Evolutionary conservation across 768 basidiomycete genomes (phyloP).

Genomic region (Lactifluus piperatus): DNA sequence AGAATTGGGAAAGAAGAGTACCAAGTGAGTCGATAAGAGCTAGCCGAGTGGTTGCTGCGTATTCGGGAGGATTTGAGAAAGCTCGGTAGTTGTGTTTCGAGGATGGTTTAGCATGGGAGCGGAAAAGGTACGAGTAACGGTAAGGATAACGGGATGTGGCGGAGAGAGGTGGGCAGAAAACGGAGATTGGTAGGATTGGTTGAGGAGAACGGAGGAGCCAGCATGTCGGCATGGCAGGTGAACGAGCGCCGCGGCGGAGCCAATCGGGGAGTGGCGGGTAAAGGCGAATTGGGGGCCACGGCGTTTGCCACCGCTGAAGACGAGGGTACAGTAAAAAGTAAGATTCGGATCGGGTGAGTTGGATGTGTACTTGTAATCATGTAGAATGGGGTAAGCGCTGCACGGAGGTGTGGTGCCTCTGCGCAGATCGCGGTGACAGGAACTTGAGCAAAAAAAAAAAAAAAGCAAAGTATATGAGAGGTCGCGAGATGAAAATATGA

Average conservation of each 20-base stretch:
- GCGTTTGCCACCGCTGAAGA: conserved; percentile 3
- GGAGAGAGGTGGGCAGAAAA: background rate
- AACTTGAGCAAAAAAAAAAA: background rate
- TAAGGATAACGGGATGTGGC: conserved; percentile 5
- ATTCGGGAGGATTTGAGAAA: background rate
- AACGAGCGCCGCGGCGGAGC: conserved; percentile 5
- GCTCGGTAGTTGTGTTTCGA: background rate
- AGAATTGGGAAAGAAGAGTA: background rate
- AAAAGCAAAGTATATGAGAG: too few relatives aligned
- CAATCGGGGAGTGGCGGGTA: background rate
- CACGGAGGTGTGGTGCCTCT: background rate
- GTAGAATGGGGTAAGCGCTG: background rate
- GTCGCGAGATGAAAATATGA: too few relatives aligned
- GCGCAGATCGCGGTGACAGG: background rate
- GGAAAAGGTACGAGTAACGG: conserved; percentile 5
- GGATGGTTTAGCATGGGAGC: conserved; percentile 11
- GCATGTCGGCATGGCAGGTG: background rate
- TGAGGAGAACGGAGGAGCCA: background rate
- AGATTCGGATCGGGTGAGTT: conserved; percentile 3
- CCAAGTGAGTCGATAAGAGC: background rate
- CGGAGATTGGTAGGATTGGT: background rate
- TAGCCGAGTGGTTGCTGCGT: background rate
- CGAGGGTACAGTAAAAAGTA: conserved; percentile 5
- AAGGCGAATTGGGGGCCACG: conserved; percentile 3
- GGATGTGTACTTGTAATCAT: background rate